Base-by-base conservation (phyloP, 129 eudicot species). In the Centella asiatica region DNA sequence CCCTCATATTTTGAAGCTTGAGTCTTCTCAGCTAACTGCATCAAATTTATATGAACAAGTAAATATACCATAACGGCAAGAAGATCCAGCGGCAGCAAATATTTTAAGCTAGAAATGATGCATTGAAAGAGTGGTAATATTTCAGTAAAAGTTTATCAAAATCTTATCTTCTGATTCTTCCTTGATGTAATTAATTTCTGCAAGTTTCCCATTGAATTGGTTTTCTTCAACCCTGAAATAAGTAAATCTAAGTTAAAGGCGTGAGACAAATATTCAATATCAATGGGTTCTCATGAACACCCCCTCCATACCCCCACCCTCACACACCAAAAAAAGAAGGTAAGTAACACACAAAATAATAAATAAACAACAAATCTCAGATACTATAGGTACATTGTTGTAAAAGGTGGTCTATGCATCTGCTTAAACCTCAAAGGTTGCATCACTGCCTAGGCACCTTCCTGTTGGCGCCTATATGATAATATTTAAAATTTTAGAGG, bases 1-100 rank as follows among this genome's bases (percentile, higher is more conserved):
- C 97, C 95, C 56, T 75, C 87, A 67, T 71, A 14, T 76, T 79
- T 78, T 66, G 87, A 70, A 57, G 68, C 40, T 37, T 60, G 68
- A 65, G 40, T 74, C 45, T 64, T 79, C 71, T 80, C 83, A 69
- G 64, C 50, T 57, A 75, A 29, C 95, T 86, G 86, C 76, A 72
- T 40, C 40, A 34, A 63, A 62, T 52, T 55, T 61, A 70, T 14
- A 60, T 34, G 69, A 36, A 37, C 29, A 0, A 3, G 15, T 1
- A 27, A 26, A 26, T 3, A 24, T 13, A 53, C n/a, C n/a, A 53
- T 1, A 24, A 13, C 36, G 5, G 5, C 9, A 52, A 4, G 34
- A 52, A 52, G 6, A 17, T 5, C 44, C 39, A 13, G 15, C 20
- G 34, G 5, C n/a, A 64, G 29, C 9, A 62, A 29, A 60, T 55